Base-by-base conservation (phyloP, 2,329 filamentous ascomycete species). In the Colletotrichum filicis region DNA sequence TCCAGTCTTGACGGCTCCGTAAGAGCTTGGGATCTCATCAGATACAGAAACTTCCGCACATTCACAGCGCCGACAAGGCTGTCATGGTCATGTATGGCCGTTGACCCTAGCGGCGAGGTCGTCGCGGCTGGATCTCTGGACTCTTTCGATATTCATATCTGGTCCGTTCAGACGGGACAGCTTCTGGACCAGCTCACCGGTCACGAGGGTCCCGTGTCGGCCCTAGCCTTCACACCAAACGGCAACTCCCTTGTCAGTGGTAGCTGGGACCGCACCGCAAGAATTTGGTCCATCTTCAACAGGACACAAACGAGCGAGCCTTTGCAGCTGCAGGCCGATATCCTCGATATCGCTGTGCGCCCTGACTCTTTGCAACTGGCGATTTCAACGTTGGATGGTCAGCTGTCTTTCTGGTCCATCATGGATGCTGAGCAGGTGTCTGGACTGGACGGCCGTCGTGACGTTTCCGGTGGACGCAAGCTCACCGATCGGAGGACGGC, bases 161-260 rank as follows among this genome's bases (percentile, higher is more conserved):
- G 97, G 97, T 98, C 95, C 5, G 97, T 99, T 4, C 97, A 99
- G 80, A 99, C 96, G 0, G 97, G 97, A 3, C 97, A 99, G 82
- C 87, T 99, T 22, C 90, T 99, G 6, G 97, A 99, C 80, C 93
- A 93, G 76, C 87, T 99, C 28, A 90, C 95, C 7, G 97, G 97
- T 1, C 97, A 99, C 77, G 96, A 99, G 84, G 97, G 96, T 0
- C 97, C 97, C 0, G 93, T 99, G 1, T 97, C 95, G 5, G 92
- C 94, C 2, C 85, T 99, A 30, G 91, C 95, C 3, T 99, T 99
- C 80, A 92, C 96, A 1, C 94, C 95, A 1, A 95, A 97, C 79
- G 96, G 95, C 37, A 90, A 92, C 72, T 90, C 92, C 37, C 87
- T 99, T 16, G 91, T 97, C 59, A 98, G 95, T 79, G 97, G 97